Evolutionary conservation across 495 filamentous ascomycete species (phyloP), one percentile per base, ranked within the genome.

Genomic region (Clohesyomyces aquaticus): DNA sequence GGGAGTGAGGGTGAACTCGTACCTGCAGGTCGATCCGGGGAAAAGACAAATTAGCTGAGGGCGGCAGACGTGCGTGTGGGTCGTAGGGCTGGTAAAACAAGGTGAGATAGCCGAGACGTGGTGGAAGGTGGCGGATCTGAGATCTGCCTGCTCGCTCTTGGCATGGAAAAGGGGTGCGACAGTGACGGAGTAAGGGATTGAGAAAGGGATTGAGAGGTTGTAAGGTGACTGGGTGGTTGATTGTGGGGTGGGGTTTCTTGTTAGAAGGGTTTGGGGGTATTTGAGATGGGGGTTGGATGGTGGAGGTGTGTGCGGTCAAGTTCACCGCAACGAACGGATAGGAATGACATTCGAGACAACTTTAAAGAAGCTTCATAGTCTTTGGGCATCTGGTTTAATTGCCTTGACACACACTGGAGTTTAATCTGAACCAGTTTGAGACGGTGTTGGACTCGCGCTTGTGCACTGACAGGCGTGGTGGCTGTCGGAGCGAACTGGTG

Each of bases 11-110:
- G 48, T 51, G 14, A 18, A 21, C 53, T 41, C 57, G 57, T 60
- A 51, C 57, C 57, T 60, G 57, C 57, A 60, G 57, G 46, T 42
- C 57, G 57, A 60, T 60, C 47, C 57, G 57, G 56, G 49, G 46
- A 48, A 52, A 23, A 27, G 14, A 11, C 16, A 28, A 29, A 38
- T 38, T 38, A 55, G 28, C 22, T 42, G 32, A 29, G 50, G 18
- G 28, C 19, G 43, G 43, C 43, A 18, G n/a, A 9, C 19, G 8
- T 47, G 43, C 43, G n/a, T 38, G 32, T 38, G 32, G 14, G 32
- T 38, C 6, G 32, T 28, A 53, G 50, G 50, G 50, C 22, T 53
- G 50, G 19, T 8, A 18, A 27, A 14, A 4, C 10, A 29, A n/a
- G 6, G 50, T 26, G 4, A 53, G 50, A 53, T 53, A 29, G 50